phyloP scores from a whole-genome alignment of 805 yeast species.

The Ascoidea tarda region DNA sequence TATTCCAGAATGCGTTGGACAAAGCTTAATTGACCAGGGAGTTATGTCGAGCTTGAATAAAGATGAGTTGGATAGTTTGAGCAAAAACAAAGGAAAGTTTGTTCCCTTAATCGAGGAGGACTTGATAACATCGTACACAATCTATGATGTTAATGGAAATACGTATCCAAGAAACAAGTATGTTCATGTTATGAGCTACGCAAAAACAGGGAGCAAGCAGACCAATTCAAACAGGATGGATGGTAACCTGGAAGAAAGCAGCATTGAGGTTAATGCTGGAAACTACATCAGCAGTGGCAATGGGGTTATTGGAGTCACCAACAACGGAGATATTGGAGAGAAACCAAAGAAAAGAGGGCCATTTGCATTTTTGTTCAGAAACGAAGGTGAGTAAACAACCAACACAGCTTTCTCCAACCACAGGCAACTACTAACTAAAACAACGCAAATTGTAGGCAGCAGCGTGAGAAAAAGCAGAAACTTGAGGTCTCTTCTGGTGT shows the following conservation, averaged over 20 bases:
- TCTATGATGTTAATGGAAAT: conserved; percentile 30
- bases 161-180: conserved; percentile 9
- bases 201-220: conserved; percentile 4
- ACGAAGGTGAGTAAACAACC: conserved; percentile 6
- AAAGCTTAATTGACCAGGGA: conserved; percentile 32
- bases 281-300: neutral
- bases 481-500: no score
- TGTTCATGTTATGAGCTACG: conserved; percentile 17
- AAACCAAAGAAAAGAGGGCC: neutral
- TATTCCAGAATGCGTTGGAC: conserved; percentile 28
- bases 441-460: no score
- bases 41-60: conserved; percentile 14
- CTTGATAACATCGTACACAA: conserved; percentile 25
- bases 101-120: conserved; percentile 30
- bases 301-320: no score
- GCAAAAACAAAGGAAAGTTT: conserved; percentile 31
- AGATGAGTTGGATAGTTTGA: neutral
- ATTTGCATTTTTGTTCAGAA: conserved; percentile 4
- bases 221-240: no score
- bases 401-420: no score
- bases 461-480: no score
- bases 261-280: neutral
- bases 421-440: no score
- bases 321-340: no score
- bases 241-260: no score